Base-by-base conservation (phyloP, 768 basidiomycete species). In the Russula brevipes region DNA sequence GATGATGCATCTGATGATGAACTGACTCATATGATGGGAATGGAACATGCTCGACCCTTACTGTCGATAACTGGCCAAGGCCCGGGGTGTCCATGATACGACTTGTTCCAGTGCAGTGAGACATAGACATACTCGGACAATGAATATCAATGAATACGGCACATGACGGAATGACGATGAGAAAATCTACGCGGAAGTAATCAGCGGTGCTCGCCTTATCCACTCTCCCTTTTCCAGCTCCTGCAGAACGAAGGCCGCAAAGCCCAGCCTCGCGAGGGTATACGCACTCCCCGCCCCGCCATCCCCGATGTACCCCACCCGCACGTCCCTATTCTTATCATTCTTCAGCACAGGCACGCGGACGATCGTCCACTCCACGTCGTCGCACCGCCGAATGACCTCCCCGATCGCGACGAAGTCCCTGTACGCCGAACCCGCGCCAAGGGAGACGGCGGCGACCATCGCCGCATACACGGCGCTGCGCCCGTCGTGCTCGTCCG, bases 251-350 rank as follows among this genome's bases (percentile, higher is more conserved):
- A 88, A 90, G 1, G 76, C 73, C 5, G 84, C 87, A 63, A 85
- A 88, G 0, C 81, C 87, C 9, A 74, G 73, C 64, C 87, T 78
- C 1, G 87, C 71, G 44, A 89, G 71, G n/a, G 71, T 75, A 4
- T 75, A 74, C 24, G 10, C 19, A 6, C 17, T 8, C 24, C 78
- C 80, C 8, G 78, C 80, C 66, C 77, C 79, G 16, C 80, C 81
- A 66, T 90, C 88, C 3, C 89, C 88, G 5, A 87, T 74, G 69
- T 89, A 88, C 3, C 89, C 89, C 35, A 80, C 84, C 3, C 82
- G 71, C 38, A 83, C 76, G 0, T 76, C 76, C 65, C 74, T 81
- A 14, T 74, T 75, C 31, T 77, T 70, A 4, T 77, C 74, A 64
- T 82, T 78, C 47, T 78, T 85, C 68, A 91, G 70, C 31, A 88